These are phyloP conservation scores for Neurospora sp. DNA, from an alignment of 495 filamentous ascomycete species.

Conservation along the genomic window DNA sequence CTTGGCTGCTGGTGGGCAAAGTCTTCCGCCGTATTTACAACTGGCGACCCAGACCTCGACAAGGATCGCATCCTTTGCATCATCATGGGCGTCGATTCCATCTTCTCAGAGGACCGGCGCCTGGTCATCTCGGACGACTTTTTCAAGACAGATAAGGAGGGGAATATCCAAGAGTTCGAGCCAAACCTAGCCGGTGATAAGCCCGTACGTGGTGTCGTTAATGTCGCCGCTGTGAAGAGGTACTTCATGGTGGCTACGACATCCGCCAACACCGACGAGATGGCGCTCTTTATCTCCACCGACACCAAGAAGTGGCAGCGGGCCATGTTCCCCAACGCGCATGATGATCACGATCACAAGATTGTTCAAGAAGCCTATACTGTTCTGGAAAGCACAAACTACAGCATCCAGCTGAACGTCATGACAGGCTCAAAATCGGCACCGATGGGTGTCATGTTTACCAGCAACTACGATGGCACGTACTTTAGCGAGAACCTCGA, in stretches of 20 bases:
- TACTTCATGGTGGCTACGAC: constrained; percentile 76
- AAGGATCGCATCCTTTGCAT: constrained; percentile 70
- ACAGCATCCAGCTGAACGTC: constrained; percentile 95
- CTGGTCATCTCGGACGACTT: constrained; percentile 71
- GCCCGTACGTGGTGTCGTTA: constrained; percentile 63
- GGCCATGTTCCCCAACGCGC: constrained; percentile 60
- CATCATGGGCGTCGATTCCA: constrained; percentile 50
- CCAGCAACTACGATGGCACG: constrained; percentile 92
- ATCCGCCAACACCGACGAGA: constrained; percentile 70
- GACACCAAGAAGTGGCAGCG: constrained; percentile 81
- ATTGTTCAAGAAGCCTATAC: constrained; percentile 85
- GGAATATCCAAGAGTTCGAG: constrained; percentile 50
- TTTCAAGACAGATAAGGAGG: constrained; percentile 44
- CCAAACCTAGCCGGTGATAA: constrained; percentile 62
- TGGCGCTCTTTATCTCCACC: constrained; percentile 72
- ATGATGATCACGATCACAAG: constrained; percentile 47
- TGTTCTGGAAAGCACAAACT: constrained; percentile 86
- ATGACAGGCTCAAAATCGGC: constrained; percentile 50
- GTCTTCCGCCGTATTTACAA: constrained; percentile 60
- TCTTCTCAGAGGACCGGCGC: constrained; percentile 53
- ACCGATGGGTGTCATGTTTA: constrained; percentile 78
- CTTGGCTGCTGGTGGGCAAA: constrained; percentile 77
- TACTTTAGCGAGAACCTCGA: constrained; percentile 87
- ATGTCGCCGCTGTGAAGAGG: constrained; percentile 68
- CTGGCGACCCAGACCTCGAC: constrained; percentile 46